A percentile compares a stretch with the other conserved stretches of the same genome.
phyloP scores from a whole-genome alignment of 2,329 filamentous ascomycete species.

The Simplicillium aogashimaense region DNA sequence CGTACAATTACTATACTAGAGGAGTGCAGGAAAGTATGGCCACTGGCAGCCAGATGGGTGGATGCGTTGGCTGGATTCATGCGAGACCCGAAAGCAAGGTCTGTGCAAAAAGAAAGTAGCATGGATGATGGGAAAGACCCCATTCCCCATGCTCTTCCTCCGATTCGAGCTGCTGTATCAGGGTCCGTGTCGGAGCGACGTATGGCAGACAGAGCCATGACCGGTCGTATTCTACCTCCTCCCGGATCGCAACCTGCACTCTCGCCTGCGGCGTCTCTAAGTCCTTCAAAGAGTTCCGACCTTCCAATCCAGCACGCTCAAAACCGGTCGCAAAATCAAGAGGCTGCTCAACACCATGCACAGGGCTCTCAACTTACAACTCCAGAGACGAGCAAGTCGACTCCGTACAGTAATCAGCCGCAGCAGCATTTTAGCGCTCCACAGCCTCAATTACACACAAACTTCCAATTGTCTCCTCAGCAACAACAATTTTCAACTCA shows the following conservation, averaged over 20 bases:
- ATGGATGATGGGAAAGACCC: constrained; percentile 38
- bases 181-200: constrained; percentile 6
- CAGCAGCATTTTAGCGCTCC: not conserved
- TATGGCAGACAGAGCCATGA: constrained; percentile 5
- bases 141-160: constrained; percentile 14
- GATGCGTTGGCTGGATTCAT: constrained; percentile 37
- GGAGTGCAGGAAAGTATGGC: constrained; percentile 41
- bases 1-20: constrained; percentile 33
- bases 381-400: not conserved
- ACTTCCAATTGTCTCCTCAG: too few species aligned
- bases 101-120: constrained; percentile 30
- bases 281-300: not conserved
- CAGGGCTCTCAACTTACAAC: not conserved
- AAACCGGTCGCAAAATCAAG: too few species aligned
- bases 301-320: not conserved
- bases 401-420: not conserved
- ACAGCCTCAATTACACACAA: too few species aligned
- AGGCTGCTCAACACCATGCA: not conserved
- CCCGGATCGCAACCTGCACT: constrained; percentile 13
- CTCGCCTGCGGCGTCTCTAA: constrained; percentile 7
- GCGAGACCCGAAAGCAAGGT: constrained; percentile 28
- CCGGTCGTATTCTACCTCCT: constrained; percentile 9
- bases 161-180: constrained; percentile 5
- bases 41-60: constrained; percentile 42
- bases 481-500: too few species aligned